Evolutionary conservation across 306 rosid genomes (phyloP).

Genomic region (Hippophae rhamnoides): DNA sequence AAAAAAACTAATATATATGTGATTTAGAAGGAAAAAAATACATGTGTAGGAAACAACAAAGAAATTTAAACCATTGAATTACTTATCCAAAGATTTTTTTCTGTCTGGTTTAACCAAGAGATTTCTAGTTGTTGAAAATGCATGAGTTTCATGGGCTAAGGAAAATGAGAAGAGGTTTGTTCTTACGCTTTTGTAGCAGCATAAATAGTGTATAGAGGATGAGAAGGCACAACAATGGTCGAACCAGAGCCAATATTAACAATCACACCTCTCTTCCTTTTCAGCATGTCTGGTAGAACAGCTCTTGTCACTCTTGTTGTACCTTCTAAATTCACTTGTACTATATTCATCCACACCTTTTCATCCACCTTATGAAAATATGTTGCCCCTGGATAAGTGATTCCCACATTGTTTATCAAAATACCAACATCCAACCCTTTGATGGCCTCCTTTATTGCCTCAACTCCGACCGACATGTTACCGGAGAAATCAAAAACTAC

Average conservation of each 20-base stretch:
- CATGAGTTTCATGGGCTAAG: not conserved
- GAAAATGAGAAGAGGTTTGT: no score
- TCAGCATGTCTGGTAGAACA: slow-evolving; percentile 41
- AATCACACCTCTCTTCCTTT: slow-evolving; percentile 45
- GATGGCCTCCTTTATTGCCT: slow-evolving; percentile 23
- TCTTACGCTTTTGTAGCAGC: slow-evolving; percentile 55
- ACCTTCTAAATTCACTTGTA: slow-evolving; percentile 35
- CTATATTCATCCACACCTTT: slow-evolving; percentile 13
- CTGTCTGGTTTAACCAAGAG: no score
- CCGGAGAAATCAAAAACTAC: slow-evolving; percentile 47
- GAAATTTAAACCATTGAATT: no score
- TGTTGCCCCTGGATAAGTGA: slow-evolving; percentile 35
- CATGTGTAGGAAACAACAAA: no score
- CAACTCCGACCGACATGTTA: slow-evolving; percentile 14
- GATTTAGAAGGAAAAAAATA: no score
- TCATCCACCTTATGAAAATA: slow-evolving; percentile 34
- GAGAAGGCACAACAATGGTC: slow-evolving; percentile 27
- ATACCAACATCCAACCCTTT: slow-evolving; percentile 29
- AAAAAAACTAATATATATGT: no score
- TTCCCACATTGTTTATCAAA: slow-evolving; percentile 51
- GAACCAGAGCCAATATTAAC: slow-evolving; percentile 52
- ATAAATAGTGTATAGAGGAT: slow-evolving; percentile 35
- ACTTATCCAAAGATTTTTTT: no score
- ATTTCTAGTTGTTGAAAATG: no score
- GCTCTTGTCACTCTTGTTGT: slow-evolving; percentile 42